These are phyloP conservation scores for Vitis amurensis DNA, from an alignment of 164 flowering plant genomes.

Conservation along the genomic window DNA sequence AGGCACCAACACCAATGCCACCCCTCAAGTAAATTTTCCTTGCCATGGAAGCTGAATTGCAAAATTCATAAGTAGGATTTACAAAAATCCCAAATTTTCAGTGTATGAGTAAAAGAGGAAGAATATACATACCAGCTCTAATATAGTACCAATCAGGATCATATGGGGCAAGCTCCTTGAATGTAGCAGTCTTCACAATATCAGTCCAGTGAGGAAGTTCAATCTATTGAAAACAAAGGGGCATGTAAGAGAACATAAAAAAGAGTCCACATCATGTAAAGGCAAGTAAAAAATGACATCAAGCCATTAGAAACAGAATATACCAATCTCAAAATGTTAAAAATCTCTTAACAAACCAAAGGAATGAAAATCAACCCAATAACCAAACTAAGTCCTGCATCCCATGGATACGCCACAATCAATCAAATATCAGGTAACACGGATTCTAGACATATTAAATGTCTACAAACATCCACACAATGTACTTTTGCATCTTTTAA, in stretches of 20 bases:
- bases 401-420: background rate
- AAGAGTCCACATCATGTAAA: too few species aligned
- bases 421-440: background rate
- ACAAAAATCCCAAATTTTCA: background rate
- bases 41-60: conserved; percentile 28
- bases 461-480: background rate
- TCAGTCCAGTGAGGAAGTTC: conserved; percentile 77
- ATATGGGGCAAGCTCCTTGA: conserved; percentile 70
- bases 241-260: too few species aligned
- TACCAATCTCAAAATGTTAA: background rate
- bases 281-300: background rate
- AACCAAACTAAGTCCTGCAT: background rate
- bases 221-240: conserved; percentile 27
- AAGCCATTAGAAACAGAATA: background rate
- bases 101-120: background rate
- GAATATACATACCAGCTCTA: conserved; percentile 37
- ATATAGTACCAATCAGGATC: conserved; percentile 71
- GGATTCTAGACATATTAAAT: background rate
- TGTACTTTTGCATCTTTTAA: background rate
- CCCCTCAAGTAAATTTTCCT: conserved; percentile 49
- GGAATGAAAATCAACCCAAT: background rate
- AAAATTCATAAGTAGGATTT: background rate
- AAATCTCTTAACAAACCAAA: background rate
- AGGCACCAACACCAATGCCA: conserved; percentile 69
- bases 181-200: conserved; percentile 61